These are phyloP conservation scores for Stylosanthes scabra DNA, from an alignment of 331 rosid genomes.

Conservation along the genomic window DNA sequence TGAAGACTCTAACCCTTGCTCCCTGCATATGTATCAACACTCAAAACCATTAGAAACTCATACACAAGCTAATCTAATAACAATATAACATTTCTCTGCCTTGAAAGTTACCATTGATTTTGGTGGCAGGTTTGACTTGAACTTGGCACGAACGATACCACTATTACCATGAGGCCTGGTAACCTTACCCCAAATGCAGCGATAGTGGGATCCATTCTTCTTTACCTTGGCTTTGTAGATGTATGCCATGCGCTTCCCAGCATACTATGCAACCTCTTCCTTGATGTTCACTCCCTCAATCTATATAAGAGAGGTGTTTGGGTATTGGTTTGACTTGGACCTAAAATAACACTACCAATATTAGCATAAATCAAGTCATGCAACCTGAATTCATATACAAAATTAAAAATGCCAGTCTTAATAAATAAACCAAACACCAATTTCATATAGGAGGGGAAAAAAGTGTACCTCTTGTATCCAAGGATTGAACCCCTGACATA, in stretches of 20 bases:
- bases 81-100: not conserved
- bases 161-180: constrained; percentile 90
- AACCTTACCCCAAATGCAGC: constrained; percentile 99
- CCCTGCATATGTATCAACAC: constrained; percentile 60
- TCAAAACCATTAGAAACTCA: constrained; percentile 19
- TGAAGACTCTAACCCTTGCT: constrained; percentile 88
- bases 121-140: constrained; percentile 91
- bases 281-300: constrained; percentile 91
- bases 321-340: constrained; percentile 96
- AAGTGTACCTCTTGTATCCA: constrained; percentile 87
- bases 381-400: not conserved
- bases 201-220: constrained; percentile 78
- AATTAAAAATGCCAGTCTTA: not conserved
- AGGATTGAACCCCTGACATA: constrained; percentile 84
- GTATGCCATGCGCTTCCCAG: constrained; percentile 89
- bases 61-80: not conserved
- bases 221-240: constrained; percentile 94
- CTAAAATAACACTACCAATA: constrained; percentile 45
- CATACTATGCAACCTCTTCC: constrained; percentile 88
- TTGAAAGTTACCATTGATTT: constrained; percentile 73
- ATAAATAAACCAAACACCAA: not conserved
- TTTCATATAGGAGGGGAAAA: not conserved
- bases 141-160: constrained; percentile 92
- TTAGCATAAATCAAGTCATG: not conserved
- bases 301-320: constrained; percentile 83